Base-by-base conservation (phyloP, 2,329 filamentous ascomycete genomes). In the Capronia americana region DNA sequence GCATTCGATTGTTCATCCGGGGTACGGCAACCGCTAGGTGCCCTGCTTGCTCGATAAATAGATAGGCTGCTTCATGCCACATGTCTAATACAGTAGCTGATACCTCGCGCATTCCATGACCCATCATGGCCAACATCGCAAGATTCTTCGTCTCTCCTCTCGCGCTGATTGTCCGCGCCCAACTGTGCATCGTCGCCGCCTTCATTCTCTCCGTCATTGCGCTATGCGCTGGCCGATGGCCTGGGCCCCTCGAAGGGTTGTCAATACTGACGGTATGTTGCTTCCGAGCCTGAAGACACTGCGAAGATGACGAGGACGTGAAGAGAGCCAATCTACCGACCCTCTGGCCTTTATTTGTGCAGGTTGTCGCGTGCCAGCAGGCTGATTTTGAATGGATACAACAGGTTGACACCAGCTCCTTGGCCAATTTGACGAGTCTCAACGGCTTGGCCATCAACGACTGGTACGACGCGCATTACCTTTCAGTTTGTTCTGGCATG, bases 401-500 rank as follows among this genome's bases (percentile, higher is more conserved):
- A 62, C 23, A 56, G 59, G 30, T 62, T 32, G 59, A 62, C 26
- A 56, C 32, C 59, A 54, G 48, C 32, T 28, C 59, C 4, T 23
- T 55, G 48, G 24, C 48, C 11, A 55, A 17, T 28, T n/a, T 14
- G 10, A 55, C 58, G 5, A 32, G 14, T 38, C 6, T 28, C 14
- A 30, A 23, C 12, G 17, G 28, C 23, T 8, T 41, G 23, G 38
- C 38, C 6, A 50, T 58, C 26, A 26, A 48, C 14, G 61, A 58
- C 54, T 63, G 54, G 61, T 50, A 63, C 44, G 54, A 51, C 11
- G 44, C 28, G 30, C 54, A 63, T 34, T 63, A 63, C 54, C 53
- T 51, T 41, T 63, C 61, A 4, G 57, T 58, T 54, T 63, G 61
- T 44, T 57, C 26, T 14, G 61, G 61, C 2, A 63, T 63, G 61